Evolutionary conservation across 192 early-diverging fungal genomes (phyloP), one percentile per base, ranked within the genome.

Genomic region (Podila verticillata): DNA sequence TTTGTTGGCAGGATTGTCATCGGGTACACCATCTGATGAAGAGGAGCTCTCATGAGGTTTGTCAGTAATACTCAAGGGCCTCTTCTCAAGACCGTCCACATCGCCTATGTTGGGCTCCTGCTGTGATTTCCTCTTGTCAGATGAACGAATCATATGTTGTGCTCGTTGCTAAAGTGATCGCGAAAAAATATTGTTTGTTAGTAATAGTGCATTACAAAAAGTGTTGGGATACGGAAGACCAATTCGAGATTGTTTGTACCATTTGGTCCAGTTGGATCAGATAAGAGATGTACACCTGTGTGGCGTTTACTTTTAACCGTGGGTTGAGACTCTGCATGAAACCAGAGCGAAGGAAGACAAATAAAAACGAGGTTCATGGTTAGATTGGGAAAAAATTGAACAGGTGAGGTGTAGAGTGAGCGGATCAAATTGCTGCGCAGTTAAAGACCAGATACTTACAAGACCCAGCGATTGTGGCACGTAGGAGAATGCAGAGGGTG

Each of bases 191-290:
- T 7, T 54, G 22, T 26, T 24, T n/a, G 24, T 24, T 24, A 24
- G 51, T 24, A 54, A n/a, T 24, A 17, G 7, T 54, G 51, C 20
- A 54, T 54, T 22, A 13, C n/a, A 29, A 39, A 29, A 15, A 66
- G 9, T 51, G 32, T 12, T 57, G 49, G 6, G 36, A 48, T 13
- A 10, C 15, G 32, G 7, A 20, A 48, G 39, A 29, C 10, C 57
- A 65, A 59, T 65, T 59, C 31, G 32, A 20, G 30, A 22, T 28
- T 35, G 7, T 34, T 7, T 49, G 26, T 48, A 80, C 77, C 77
- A 80, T 80, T 61, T 80, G 69, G 51, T 80, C 77, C 1, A 80
- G 70, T 48, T 80, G 77, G 51, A 80, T 80, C 30, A 80, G 64
- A 59, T 80, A 80, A 5, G 77, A 80, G 24, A 80, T 80, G 47